Evolutionary conservation across 106 monocot species (phyloP).

Genomic region (Dendrobium chrysotoxum): DNA sequence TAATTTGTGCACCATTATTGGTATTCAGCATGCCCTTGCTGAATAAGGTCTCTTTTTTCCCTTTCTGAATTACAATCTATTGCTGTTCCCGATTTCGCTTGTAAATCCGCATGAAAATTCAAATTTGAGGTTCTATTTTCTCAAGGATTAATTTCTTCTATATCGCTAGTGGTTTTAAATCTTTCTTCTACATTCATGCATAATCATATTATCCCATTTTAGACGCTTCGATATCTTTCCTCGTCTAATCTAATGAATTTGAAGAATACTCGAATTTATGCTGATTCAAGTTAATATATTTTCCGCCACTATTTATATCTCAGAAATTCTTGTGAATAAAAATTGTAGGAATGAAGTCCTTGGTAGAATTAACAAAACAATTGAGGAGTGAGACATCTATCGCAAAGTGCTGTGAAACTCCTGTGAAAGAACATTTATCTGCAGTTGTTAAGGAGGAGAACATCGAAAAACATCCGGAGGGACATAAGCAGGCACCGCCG

Average conservation of each 20-base stretch:
- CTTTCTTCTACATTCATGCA: too few relatives aligned
- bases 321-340: background rate
- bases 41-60: too few relatives aligned
- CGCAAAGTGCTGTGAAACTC: background rate
- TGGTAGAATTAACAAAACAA: constrained; percentile 20
- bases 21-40: too few relatives aligned
- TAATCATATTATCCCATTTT: too few relatives aligned
- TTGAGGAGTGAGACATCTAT: constrained; percentile 8
- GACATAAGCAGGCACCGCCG: background rate
- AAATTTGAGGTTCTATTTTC: background rate
- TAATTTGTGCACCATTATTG: too few relatives aligned
- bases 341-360: constrained; percentile 23
- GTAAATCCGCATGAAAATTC: too few relatives aligned
- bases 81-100: too few relatives aligned
- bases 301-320: background rate
- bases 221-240: too few relatives aligned
- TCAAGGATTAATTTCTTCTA: background rate
- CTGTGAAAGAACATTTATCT: background rate
- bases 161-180: background rate
- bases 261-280: too few relatives aligned
- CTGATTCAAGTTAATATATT: too few relatives aligned
- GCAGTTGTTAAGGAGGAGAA: constrained; percentile 1
- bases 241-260: too few relatives aligned
- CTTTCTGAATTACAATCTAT: too few relatives aligned
- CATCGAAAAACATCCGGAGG: background rate